Base-by-base conservation (phyloP, 2,329 filamentous ascomycete genomes). In the Paecilomyces fulvus region DNA sequence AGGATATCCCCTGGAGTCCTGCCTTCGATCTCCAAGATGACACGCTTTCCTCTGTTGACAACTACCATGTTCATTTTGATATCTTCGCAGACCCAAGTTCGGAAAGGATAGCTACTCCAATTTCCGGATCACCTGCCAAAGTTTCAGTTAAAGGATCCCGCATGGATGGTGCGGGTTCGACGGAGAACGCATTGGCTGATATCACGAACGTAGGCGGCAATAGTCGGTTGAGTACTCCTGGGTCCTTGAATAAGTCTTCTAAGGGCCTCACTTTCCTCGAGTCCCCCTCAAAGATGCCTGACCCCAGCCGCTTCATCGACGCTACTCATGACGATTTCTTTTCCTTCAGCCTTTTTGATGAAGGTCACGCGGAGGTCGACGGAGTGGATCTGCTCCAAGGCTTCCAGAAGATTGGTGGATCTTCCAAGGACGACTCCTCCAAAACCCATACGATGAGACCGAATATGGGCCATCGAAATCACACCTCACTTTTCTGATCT, bases 101-200 rank as follows among this genome's bases (percentile, higher is more conserved):
- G 30, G 74, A 73, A 5, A 68, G 68, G 25, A 62, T 70, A 25
- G 77, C 71, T 12, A 72, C 70, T 49, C 70, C 67, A 57, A 70
- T 65, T 28, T 72, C 70, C 57, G 75, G 78, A 12, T 85, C 82
- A 25, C 83, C 83, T 1, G 75, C 80, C 60, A 84, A 83, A 69
- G 79, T 77, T 49, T 75, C 75, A 7, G 69, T 70, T 2, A 80
- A 80, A 61, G 79, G 80, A 30, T 74, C 77, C 6, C 76, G 78
- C 28, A 73, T 78, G 9, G 77, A 79, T 58, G 76, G 79, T 58
- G 75, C 76, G 49, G 77, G 70, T 55, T 79, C 77, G 12, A 77
- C 77, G 25, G 72, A 73, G 51, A 77, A 75, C 56, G 76, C 81
- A 21, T 78, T 86, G 33, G 75, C 71, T 3, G 73, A 77, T 54